Conservation (phyloP, 805 yeast species). For the Aciculoconidium aculeatum region DNA sequence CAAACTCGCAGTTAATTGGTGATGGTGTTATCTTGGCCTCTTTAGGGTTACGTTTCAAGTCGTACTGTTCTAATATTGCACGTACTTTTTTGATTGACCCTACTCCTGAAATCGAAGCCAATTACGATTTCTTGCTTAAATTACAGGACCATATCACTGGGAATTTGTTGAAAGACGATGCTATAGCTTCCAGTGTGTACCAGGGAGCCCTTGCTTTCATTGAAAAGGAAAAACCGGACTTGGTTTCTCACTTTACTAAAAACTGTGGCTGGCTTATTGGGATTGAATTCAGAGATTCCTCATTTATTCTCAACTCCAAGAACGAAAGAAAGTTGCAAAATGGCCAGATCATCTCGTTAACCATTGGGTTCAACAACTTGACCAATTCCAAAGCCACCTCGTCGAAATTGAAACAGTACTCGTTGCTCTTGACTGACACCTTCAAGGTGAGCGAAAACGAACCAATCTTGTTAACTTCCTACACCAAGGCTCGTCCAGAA, state of each 20-base stretch:
- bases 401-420: conserved; percentile 53
- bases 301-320: conserved; percentile 66
- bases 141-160: conserved; percentile 63
- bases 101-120: conserved; percentile 65
- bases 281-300: conserved; percentile 79
- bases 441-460: conserved; percentile 59
- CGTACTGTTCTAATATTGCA: conserved; percentile 82
- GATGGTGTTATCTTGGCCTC: conserved; percentile 77
- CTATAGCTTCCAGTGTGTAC: conserved; percentile 61
- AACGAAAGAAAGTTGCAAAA: conserved; percentile 61
- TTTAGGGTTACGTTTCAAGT: conserved; percentile 79
- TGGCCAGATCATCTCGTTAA: conserved; percentile 70
- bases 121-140: conserved; percentile 69
- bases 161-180: conserved; percentile 58
- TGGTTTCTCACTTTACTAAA: conserved; percentile 60
- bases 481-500: conserved; percentile 65
- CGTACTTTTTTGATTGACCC: conserved; percentile 91
- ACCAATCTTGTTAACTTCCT: conserved; percentile 65
- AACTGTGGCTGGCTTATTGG: conserved; percentile 88
- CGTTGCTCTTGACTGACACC: conserved; percentile 76
- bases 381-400: conserved; percentile 40
- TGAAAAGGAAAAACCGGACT: conserved; percentile 52
- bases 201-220: conserved; percentile 56
- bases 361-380: conserved; percentile 71
- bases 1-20: conserved; percentile 55